These are phyloP conservation scores for Candida smagusa DNA, from an alignment of 1,139 yeast species.

Conservation along the genomic window DNA sequence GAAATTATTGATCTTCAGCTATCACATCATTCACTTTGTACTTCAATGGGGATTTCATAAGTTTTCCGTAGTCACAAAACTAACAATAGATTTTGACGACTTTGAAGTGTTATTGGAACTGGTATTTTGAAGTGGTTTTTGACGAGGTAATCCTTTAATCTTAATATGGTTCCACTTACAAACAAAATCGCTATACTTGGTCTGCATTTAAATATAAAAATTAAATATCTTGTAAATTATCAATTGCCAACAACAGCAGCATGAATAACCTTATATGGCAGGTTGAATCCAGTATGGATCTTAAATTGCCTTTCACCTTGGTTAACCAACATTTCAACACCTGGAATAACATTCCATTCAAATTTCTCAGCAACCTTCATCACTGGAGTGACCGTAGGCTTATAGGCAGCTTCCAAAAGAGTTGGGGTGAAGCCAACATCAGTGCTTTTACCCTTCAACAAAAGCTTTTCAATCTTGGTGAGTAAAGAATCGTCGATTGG, in stretches of 20 bases:
- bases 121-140: too few relatives aligned
- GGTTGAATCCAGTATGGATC: conserved; percentile 68
- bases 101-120: too few relatives aligned
- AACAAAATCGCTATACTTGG: too few relatives aligned
- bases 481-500: conserved; percentile 59
- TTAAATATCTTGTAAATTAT: background rate
- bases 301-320: conserved; percentile 89
- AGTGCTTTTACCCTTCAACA: conserved; percentile 36
- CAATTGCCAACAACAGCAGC: conserved; percentile 47
- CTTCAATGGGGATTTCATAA: too few relatives aligned
- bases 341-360: conserved; percentile 75
- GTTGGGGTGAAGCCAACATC: conserved; percentile 44
- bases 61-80: too few relatives aligned
- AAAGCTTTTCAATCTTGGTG: conserved; percentile 44
- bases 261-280: conserved; percentile 60
- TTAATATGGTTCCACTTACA: too few relatives aligned
- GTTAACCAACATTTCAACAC: conserved; percentile 85
- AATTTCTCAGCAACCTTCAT: conserved; percentile 71
- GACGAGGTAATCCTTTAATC: too few relatives aligned
- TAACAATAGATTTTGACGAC: too few relatives aligned
- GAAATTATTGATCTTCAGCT: too few relatives aligned
- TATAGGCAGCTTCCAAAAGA: conserved; percentile 89
- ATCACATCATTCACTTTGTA: too few relatives aligned
- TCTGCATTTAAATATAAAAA: too few relatives aligned
- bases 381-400: conserved; percentile 79